These are phyloP conservation scores for Diplodia scrobiculata DNA, from an alignment of 2,329 filamentous ascomycete genomes.

Conservation along the genomic window DNA sequence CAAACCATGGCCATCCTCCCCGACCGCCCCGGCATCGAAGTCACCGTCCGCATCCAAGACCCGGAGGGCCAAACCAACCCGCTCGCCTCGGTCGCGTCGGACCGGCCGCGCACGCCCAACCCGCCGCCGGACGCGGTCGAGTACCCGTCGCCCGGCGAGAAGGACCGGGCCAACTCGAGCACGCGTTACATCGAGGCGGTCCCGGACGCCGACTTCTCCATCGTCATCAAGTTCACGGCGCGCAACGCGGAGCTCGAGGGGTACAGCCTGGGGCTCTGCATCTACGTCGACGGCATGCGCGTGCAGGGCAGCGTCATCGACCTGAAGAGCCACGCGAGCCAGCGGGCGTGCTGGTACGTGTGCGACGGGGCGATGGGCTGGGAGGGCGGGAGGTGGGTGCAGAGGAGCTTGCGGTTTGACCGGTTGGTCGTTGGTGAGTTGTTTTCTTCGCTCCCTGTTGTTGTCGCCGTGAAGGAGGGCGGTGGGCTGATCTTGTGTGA, in stretches of 20 bases:
- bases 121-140: not conserved
- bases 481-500: not conserved
- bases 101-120: not conserved
- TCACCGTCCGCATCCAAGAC: constrained; percentile 10
- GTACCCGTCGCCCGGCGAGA: not conserved
- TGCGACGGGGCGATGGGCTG: constrained; percentile 13
- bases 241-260: constrained; percentile 2
- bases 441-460: not conserved
- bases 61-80: not conserved
- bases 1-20: constrained; percentile 14
- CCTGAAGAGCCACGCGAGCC: constrained; percentile 1
- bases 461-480: not conserved
- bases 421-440: constrained; percentile 4
- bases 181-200: constrained; percentile 22
- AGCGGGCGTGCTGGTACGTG: constrained; percentile 19
- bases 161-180: constrained; percentile 9
- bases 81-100: not conserved
- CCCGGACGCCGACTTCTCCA: constrained; percentile 15
- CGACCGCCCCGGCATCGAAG: constrained; percentile 17
- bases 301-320: constrained; percentile 22
- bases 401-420: constrained; percentile 9
- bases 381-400: constrained; percentile 18
- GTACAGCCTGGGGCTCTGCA: constrained; percentile 14
- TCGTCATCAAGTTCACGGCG: constrained; percentile 24
- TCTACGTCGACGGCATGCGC: constrained; percentile 10